Conservation (phyloP, 1,139 yeast genomes). For the Scheffersomyces insectosa region DNA sequence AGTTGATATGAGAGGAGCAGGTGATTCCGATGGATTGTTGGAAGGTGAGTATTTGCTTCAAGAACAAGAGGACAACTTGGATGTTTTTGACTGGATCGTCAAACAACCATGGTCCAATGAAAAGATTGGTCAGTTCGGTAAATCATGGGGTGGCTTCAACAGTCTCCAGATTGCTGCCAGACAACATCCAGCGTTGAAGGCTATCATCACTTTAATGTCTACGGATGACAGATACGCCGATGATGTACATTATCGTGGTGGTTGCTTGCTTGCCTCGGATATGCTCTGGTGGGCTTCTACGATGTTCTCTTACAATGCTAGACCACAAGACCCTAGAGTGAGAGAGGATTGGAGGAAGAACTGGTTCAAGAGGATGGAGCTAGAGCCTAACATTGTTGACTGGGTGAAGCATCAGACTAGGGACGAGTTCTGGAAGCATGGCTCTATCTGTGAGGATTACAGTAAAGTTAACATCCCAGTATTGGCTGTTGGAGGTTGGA, state of each 20-base stretch:
- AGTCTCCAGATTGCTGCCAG: slow-evolving; percentile 43
- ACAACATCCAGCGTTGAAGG: slow-evolving; percentile 42
- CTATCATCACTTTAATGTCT: slow-evolving; percentile 40
- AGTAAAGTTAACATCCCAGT: slow-evolving; percentile 38
- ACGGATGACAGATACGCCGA: slow-evolving; percentile 45
- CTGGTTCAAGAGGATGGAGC: slow-evolving; percentile 34
- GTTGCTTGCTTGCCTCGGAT: slow-evolving; percentile 39
- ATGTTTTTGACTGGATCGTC: slow-evolving; percentile 39
- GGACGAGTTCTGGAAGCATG: slow-evolving; percentile 44
- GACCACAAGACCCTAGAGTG: slow-evolving; percentile 43
- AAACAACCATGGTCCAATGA: slow-evolving; percentile 43
- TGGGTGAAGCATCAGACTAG: slow-evolving; percentile 42
- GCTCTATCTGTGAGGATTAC: slow-evolving; percentile 40
- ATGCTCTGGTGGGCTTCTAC: slow-evolving; percentile 51
- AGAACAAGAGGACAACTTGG: slow-evolving; percentile 43
- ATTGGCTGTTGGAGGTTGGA: slow-evolving; percentile 43
- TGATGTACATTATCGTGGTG: slow-evolving; percentile 47
- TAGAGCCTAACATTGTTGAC: slow-evolving; percentile 34
- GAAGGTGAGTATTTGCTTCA: slow-evolving; percentile 37
- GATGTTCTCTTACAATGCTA: slow-evolving; percentile 38
- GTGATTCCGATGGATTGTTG: slow-evolving; percentile 40
- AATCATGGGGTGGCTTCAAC: slow-evolving; percentile 49
- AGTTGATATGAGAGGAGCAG: slow-evolving; percentile 44
- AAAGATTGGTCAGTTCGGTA: slow-evolving; percentile 44
- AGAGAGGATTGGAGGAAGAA: slow-evolving; percentile 37